Evolutionary conservation across 176 grass and related monocot genomes (phyloP), one percentile per base, ranked within the genome.

Genomic region (Otatea glauca): DNA sequence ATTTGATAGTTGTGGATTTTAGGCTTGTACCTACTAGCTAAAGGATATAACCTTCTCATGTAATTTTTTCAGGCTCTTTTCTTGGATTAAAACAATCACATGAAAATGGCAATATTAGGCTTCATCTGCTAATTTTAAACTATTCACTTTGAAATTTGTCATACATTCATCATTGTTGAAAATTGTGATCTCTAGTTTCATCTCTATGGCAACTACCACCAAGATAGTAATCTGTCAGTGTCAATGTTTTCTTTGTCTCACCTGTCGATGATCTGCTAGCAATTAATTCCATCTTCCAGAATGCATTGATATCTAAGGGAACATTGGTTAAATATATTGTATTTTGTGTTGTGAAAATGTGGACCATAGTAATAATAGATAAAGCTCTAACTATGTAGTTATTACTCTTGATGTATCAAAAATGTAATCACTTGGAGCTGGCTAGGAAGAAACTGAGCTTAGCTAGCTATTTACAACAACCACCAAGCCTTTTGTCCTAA

Each of bases 41-140:
- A 45, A 82, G 39, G 9, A 55, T 51, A 42, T 84, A 25, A 35
- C 50, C 61, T 87, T 87, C 13, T 83, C 34, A 74, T 78, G 25
- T 74, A 48, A 66, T 68, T 49, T 32, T 27, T 65, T 18, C 7
- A 60, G n/a, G 18, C 56, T 25, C 42, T 20, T 61, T 0, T 56
- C 17, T 47, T 67, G 29, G 49, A 13, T 80, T 37, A 80, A 67
- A 21, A 68, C 35, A 68, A 80, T 62, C 77, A 16, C 32, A 41
- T 42, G 5, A 56, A 58, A 80, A 68, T 68, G 12, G 11, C 34
- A 53, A 16, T 18, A 16, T 37, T 53, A 24, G 37, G 32, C 17
- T 68, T 80, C 11, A 49, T 16, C 41, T 78, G 7, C n/a, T 63
- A 63, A 23, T 49, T 68, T 80, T 80, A 16, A 24, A 43, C 37